These are phyloP conservation scores for Suhomyces prunicola DNA, from an alignment of 805 yeast genomes.

Conservation along the genomic window DNA sequence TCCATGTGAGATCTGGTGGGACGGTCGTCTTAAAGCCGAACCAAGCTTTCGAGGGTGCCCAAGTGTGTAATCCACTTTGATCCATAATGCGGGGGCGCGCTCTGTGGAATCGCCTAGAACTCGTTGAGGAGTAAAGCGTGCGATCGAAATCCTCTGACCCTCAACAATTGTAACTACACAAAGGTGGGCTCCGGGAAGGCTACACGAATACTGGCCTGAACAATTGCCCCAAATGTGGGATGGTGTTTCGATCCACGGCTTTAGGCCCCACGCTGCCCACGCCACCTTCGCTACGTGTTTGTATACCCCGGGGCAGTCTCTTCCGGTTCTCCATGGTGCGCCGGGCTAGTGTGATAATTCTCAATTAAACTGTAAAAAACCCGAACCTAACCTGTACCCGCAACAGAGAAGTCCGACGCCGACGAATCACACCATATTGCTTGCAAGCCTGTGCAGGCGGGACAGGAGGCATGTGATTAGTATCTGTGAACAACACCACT, in stretches of 20 bases:
- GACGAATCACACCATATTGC: constrained; percentile 5
- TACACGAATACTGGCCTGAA: background rate
- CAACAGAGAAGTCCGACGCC: constrained; percentile 15
- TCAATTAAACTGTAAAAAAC: background rate
- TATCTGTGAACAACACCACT: background rate
- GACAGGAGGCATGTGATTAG: background rate
- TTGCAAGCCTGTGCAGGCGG: background rate
- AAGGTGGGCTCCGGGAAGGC: background rate
- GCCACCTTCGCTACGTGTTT: background rate
- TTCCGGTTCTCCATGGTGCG: background rate
- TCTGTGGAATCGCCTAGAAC: background rate
- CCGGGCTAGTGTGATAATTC: background rate
- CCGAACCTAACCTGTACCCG: constrained; percentile 1
- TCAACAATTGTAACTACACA: background rate
- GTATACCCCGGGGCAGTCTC: background rate
- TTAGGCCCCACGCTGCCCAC: background rate
- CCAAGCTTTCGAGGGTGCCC: background rate
- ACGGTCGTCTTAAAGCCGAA: background rate
- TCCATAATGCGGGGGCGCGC: background rate
- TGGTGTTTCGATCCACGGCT: background rate
- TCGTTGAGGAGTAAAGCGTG: background rate
- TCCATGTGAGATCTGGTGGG: background rate
- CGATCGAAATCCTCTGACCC: background rate
- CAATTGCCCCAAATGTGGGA: background rate
- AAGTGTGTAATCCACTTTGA: background rate